phyloP scores from a whole-genome alignment of 345 rosid species.

The Citrus glauca region DNA sequence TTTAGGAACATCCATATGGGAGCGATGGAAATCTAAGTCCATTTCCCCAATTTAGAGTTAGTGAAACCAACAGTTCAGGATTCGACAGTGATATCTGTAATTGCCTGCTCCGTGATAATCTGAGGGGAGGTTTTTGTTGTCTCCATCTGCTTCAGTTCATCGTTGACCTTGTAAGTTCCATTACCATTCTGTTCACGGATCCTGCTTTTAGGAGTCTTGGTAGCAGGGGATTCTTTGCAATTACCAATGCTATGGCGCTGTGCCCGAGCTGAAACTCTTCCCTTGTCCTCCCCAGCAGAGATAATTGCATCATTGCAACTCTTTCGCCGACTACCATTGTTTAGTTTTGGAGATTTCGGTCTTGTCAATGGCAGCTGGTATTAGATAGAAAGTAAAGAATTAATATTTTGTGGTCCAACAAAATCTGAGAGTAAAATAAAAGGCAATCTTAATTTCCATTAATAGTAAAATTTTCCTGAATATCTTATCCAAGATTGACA shows the following conservation, averaged over 20 bases:
- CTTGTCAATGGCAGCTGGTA: slow-evolving; percentile 74
- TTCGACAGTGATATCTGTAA: slow-evolving; percentile 31
- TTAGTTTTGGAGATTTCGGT: slow-evolving; percentile 41
- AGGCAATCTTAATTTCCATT: background rate
- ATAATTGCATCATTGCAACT: slow-evolving; percentile 72
- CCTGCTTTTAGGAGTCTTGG: slow-evolving; percentile 28
- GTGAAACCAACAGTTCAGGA: slow-evolving; percentile 35
- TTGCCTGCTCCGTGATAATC: slow-evolving; percentile 27
- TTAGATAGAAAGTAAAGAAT: slow-evolving; percentile 11
- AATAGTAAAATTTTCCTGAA: background rate
- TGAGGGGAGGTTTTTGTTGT: slow-evolving; percentile 33
- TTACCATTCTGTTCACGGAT: slow-evolving; percentile 28
- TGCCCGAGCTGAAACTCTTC: slow-evolving; percentile 46
- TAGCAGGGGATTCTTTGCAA: slow-evolving; percentile 31
- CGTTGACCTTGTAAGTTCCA: slow-evolving; percentile 43
- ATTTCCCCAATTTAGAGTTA: slow-evolving; percentile 23
- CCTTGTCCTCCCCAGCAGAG: slow-evolving; percentile 44
- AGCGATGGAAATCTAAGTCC: slow-evolving; percentile 17
- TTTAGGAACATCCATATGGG: slow-evolving; percentile 22
- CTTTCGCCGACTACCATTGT: slow-evolving; percentile 54
- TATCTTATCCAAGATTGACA: background rate
- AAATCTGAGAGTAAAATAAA: background rate
- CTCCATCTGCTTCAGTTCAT: slow-evolving; percentile 38
- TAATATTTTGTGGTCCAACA: background rate
- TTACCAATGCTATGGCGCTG: slow-evolving; percentile 65